These are phyloP conservation scores for Trametes gibbosa DNA, from an alignment of 768 basidiomycete species.

Conservation along the genomic window DNA sequence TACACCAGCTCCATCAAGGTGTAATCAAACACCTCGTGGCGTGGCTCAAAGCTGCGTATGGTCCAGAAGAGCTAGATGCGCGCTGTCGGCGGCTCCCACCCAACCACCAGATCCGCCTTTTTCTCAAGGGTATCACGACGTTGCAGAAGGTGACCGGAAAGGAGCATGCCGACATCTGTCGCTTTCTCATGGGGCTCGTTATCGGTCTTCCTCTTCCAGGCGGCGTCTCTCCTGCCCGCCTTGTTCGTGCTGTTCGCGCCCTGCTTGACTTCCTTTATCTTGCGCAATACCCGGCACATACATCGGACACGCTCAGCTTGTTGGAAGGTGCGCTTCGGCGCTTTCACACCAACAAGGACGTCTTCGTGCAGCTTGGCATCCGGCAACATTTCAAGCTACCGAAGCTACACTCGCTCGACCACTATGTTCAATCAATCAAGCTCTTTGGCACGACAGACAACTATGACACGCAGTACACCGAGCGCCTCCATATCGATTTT, in stretches of 20 bases:
- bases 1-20: slow-evolving; percentile 30
- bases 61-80: slow-evolving; percentile 15
- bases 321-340: slow-evolving; percentile 10
- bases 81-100: slow-evolving; percentile 27
- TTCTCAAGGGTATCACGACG: slow-evolving; percentile 33
- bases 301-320: slow-evolving; percentile 15
- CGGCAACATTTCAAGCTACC: slow-evolving; percentile 13
- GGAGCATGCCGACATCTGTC: slow-evolving; percentile 34
- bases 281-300: slow-evolving; percentile 34
- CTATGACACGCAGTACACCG: slow-evolving; percentile 12
- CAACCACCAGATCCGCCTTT: slow-evolving; percentile 33
- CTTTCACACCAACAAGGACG: slow-evolving; percentile 36
- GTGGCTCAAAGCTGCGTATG: neutral
- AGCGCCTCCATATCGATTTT: slow-evolving; percentile 18
- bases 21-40: slow-evolving; percentile 22
- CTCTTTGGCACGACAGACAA: slow-evolving; percentile 4
- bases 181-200: slow-evolving; percentile 11
- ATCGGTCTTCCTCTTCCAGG: neutral
- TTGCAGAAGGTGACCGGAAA: slow-evolving; percentile 31
- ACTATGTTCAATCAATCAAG: slow-evolving; percentile 9
- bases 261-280: slow-evolving; percentile 24
- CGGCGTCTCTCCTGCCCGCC: neutral
- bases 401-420: slow-evolving; percentile 13
- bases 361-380: slow-evolving; percentile 33
- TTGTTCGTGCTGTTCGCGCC: slow-evolving; percentile 2